A percentile compares a stretch with the other conserved stretches of the same genome.
Evolutionary conservation across 441 rosid species (phyloP).

Genomic region (Populus hybrid): DNA sequence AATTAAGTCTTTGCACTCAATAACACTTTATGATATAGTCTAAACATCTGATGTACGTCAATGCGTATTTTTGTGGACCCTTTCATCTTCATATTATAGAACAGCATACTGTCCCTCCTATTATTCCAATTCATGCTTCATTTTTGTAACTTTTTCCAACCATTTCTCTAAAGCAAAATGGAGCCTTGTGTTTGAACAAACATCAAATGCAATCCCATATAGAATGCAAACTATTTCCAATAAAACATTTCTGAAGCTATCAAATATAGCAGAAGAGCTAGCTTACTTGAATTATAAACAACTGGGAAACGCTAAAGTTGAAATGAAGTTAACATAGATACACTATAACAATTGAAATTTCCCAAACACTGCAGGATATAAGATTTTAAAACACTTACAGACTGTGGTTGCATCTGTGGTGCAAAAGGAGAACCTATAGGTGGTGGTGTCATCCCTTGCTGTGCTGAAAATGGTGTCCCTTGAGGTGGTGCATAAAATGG

Average conservation of each 20-base stretch:
- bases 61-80: background rate
- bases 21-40: background rate
- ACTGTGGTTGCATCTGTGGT: constrained; percentile 52
- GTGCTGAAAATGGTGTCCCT: constrained; percentile 37
- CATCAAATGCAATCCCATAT: background rate
- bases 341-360: background rate
- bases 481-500: constrained; percentile 44
- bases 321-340: background rate
- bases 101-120: background rate
- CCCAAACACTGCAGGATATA: background rate
- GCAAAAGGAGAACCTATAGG: constrained; percentile 52
- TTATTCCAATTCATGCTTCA: background rate
- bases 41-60: background rate
- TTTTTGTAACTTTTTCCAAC: background rate
- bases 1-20: background rate
- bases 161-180: background rate
- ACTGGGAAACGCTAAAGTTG: background rate
- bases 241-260: background rate
- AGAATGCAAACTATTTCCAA: background rate
- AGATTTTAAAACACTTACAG: constrained; percentile 36
- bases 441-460: constrained; percentile 46
- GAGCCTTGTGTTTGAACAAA: background rate
- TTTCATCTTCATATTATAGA: background rate
- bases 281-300: constrained; percentile 2
- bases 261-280: background rate